Conservation (phyloP, 108 stramenopile genomes). For the Cyclotella baltica region DNA sequence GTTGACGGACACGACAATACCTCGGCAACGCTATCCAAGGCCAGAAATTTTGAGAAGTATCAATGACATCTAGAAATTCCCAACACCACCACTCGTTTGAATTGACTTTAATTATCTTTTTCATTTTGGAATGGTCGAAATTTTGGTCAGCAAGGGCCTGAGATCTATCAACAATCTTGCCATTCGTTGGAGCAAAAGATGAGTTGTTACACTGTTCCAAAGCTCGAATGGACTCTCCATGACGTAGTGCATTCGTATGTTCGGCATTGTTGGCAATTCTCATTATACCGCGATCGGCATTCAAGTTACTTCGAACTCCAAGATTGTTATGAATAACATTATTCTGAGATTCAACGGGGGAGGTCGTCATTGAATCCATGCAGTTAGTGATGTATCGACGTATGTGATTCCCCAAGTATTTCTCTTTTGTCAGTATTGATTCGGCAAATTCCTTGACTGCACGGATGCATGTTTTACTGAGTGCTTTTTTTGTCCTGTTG, state of each 20-base stretch:
- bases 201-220: not conserved
- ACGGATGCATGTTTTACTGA: not conserved
- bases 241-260: not conserved
- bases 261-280: not conserved
- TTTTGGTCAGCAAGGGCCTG: constrained; percentile 5
- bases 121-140: not conserved
- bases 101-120: not conserved
- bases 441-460: not conserved
- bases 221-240: not conserved
- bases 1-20: not conserved
- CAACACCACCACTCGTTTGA: not conserved
- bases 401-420: not conserved
- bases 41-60: not conserved
- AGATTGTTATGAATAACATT: not conserved
- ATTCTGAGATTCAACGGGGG: not conserved
- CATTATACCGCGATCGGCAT: not conserved
- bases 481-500: not conserved
- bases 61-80: not conserved
- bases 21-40: not conserved
- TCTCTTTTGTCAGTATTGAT: not conserved
- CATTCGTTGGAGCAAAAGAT: not conserved
- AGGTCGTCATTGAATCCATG: not conserved
- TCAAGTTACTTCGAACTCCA: not conserved
- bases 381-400: not conserved
- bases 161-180: not conserved